Evolutionary conservation across 371 early-diverging fungal genomes (phyloP), one percentile per base, ranked within the genome.

Genomic region (Syncephalastrum racemosum): DNA sequence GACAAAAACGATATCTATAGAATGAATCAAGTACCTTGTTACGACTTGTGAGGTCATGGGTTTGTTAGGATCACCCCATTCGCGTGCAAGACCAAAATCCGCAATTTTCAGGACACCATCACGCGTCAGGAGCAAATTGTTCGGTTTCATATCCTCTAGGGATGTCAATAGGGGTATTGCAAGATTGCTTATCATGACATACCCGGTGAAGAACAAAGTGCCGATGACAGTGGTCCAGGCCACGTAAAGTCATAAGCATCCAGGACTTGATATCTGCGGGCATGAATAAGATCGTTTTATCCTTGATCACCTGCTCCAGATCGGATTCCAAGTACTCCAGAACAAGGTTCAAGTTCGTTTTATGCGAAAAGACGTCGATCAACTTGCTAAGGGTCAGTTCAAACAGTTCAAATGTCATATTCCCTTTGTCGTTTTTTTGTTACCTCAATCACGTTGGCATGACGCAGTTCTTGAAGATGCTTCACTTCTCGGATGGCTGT

Each of bases 51-150:
- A 86, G 1, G 96, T 93, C 94, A 97, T 91, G 27, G 77, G 75
- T 55, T 79, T 79, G 8, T 75, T 74, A 8, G 91, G 87, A 69
- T 97, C 92, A 25, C 92, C 97, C 84, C 83, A 98, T 60, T 93
- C 91, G 31, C 98, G 69, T 25, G 99, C 94, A 23, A 99, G 76
- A 74, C 99, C 99, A 79, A 99, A 99, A 94, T 99, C 99, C 0
- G 99, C 99, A 69, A 99, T 79, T 67, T 99, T 99, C 31, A 99
- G 73, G 56, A 89, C 86, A 4, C 99, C 99, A 65, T 90, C 86
- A 7, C 71, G 73, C 0, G 89, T 89, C n/a, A 99, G 71, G 53
- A 99, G 76, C 78, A 99, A 90, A 75, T 99, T 99, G 80, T 97
- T 98, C 43, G 99, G 99, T 74, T 99, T 99, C 85, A 99, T 85